Evolutionary conservation across 169 alveolate species (phyloP).

Genomic region (Cryptosporidium sp.): DNA sequence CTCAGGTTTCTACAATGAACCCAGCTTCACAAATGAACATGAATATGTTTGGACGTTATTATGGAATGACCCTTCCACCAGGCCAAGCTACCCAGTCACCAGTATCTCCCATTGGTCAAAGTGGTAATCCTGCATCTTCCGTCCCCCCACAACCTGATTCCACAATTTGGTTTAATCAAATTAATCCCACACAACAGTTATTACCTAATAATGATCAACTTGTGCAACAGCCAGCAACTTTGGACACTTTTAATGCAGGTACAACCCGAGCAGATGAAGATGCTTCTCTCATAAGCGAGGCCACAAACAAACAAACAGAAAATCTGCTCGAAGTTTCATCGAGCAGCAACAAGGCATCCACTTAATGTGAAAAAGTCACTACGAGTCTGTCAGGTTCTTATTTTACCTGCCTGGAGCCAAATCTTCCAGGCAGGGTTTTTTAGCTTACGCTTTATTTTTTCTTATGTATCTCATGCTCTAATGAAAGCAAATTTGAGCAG

Average conservation of each 20-base stretch:
- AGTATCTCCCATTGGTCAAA: slow-evolving; percentile 14
- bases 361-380: neutral
- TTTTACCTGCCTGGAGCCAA: neutral
- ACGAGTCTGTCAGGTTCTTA: neutral
- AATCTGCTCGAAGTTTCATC: slow-evolving; percentile 64
- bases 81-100: neutral
- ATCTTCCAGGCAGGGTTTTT: neutral
- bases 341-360: slow-evolving; percentile 68
- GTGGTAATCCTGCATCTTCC: neutral
- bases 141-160: neutral
- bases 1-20: slow-evolving; percentile 17
- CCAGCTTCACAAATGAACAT: slow-evolving; percentile 38
- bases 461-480: neutral
- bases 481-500: neutral
- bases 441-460: slow-evolving; percentile 33
- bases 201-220: slow-evolving; percentile 5
- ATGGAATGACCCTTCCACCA: slow-evolving; percentile 32
- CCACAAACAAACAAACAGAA: slow-evolving; percentile 37
- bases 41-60: slow-evolving; percentile 54
- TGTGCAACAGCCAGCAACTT: slow-evolving; percentile 4
- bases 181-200: neutral
- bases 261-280: slow-evolving; percentile 19
- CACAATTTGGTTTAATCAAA: slow-evolving; percentile 20
- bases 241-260: slow-evolving; percentile 1
- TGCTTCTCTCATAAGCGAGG: neutral